Conservation (phyloP, 768 basidiomycete species). For the Auricularia heimuer region DNA sequence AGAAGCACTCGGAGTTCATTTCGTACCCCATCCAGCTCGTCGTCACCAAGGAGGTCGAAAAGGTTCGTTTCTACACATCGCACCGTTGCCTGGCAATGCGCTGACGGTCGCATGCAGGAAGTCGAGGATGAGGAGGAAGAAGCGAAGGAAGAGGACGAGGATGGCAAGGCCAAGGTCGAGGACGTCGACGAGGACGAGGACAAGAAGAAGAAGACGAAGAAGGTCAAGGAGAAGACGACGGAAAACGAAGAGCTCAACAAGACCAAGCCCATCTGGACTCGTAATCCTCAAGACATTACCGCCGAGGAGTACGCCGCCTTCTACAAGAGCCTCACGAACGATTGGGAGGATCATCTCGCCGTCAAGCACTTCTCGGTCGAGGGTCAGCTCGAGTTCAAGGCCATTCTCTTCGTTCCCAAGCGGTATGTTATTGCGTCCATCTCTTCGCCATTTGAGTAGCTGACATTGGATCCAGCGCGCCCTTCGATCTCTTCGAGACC, state of each 20-base stretch:
- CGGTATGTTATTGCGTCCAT: conserved; percentile 41
- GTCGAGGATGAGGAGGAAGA: conserved; percentile 77
- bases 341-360: conserved; percentile 99
- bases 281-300: conserved; percentile 91
- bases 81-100: not conserved
- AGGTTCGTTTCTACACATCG: conserved; percentile 47
- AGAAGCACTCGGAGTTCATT: conserved; percentile 99
- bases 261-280: conserved; percentile 99
- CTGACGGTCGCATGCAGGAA: conserved; percentile 44
- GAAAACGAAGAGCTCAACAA: conserved; percentile 99
- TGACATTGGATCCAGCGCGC: conserved; percentile 48
- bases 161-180: conserved; percentile 73
- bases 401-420: conserved; percentile 94
- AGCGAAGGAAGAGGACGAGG: conserved; percentile 57
- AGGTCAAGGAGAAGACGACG: conserved; percentile 77
- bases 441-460: conserved; percentile 1
- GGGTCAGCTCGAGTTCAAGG: conserved; percentile 99
- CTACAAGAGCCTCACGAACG: conserved; percentile 99
- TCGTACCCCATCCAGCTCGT: conserved; percentile 98
- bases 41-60: conserved; percentile 98
- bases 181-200: conserved; percentile 71
- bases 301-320: conserved; percentile 89
- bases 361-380: conserved; percentile 99
- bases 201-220: conserved; percentile 89
- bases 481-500: conserved; percentile 98